Evolutionary conservation across 495 filamentous ascomycete genomes (phyloP), one percentile per base, ranked within the genome.

Genomic region (Xylaria intraflava): DNA sequence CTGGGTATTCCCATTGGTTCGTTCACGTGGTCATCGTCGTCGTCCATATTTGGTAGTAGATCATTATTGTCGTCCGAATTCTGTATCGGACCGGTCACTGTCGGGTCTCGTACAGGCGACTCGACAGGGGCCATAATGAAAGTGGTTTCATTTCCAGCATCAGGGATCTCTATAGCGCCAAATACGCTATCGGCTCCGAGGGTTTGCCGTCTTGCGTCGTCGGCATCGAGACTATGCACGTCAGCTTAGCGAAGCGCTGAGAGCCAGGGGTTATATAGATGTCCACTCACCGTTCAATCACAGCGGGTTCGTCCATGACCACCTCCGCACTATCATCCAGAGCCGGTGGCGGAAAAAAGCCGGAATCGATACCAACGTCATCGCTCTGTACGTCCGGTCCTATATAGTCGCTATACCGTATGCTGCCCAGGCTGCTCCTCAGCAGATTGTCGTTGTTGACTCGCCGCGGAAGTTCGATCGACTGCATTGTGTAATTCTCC

Each of bases 381-480:
- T 67, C 85, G 2, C 61, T 58, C 5, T 47, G 56, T 40, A 66
- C 55, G 11, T 62, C 63, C 5, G 63, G 63, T 14, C 63, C 63
- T 67, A 77, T 83, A 62, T 67, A 75, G 62, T 89, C 87, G 62
- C 84, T 90, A 60, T 84, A 70, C 40, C 82, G 68, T 42, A 72
- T 69, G 47, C 72, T 80, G 9, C 75, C 77, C 55, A 76, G 75
- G 57, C 80, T 83, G 56, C 79, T 78, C 65, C 77, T 76, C 11
- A 81, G 55, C 30, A 69, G 73, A 46, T 76, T 70, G 55, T 87
- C 82, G 43, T 69, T 78, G 9, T 72, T 57, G 17, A 81, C 85
- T 49, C 85, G 72, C 46, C 85, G 73, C 9, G 83, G 78, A 41
- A 86, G 72, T 66, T 92, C 88, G 29, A 91, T 76, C 19, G 85